phyloP scores from a whole-genome alignment of 805 yeast species.

The Pichia phayaonensis region DNA sequence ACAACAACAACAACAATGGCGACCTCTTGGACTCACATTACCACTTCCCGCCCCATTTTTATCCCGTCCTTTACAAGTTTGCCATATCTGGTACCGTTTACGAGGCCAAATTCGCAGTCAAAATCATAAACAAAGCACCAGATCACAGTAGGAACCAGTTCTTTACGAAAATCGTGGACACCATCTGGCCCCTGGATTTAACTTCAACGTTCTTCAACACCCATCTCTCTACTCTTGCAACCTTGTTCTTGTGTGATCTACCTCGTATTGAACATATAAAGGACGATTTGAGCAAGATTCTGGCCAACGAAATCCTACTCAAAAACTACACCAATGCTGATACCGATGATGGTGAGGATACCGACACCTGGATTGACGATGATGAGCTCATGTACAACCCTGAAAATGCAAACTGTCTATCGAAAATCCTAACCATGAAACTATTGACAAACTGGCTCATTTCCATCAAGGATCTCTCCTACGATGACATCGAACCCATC shows the following conservation, averaged over 20 bases:
- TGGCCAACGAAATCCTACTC: constrained; percentile 57
- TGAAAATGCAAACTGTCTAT: constrained; percentile 14
- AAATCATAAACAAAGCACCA: constrained; percentile 43
- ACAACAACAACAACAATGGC: too few relatives aligned
- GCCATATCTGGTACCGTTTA: constrained; percentile 45
- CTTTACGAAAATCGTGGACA: constrained; percentile 32
- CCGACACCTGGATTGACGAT: constrained; percentile 22
- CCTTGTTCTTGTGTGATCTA: constrained; percentile 45
- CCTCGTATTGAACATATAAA: constrained; percentile 40
- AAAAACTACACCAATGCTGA: constrained; percentile 32
- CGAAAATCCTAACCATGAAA: constrained; percentile 37
- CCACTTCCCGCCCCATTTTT: constrained; percentile 20
- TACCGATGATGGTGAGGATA: constrained; percentile 22
- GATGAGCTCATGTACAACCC: constrained; percentile 14
- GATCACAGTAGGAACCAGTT: constrained; percentile 31
- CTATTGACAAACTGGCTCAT: constrained; percentile 52
- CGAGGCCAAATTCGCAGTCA: constrained; percentile 61
- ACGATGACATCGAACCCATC: constrained; percentile 33
- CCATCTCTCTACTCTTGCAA: constrained; percentile 52
- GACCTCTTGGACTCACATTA: too few relatives aligned
- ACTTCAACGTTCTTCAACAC: constrained; percentile 38
- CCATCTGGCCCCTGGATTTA: constrained; percentile 44
- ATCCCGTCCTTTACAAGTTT: constrained; percentile 37
- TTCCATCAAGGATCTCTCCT: constrained; percentile 29
- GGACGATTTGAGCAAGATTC: constrained; percentile 47